phyloP scores from a whole-genome alignment of 1,139 yeast genomes.

The Pichia sp. region DNA sequence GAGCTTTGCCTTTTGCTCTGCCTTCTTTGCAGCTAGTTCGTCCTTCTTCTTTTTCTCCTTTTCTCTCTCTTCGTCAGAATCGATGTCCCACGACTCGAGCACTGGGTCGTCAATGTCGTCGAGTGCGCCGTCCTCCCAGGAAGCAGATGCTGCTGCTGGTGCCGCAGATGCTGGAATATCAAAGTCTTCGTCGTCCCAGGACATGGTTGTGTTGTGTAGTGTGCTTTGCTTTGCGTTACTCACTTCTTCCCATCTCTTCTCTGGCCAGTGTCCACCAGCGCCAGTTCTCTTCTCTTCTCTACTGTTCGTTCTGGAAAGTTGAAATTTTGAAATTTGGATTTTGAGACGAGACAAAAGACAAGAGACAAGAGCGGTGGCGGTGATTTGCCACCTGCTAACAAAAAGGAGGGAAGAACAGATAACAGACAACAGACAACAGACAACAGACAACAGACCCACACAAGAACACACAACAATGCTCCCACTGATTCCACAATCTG shows the following conservation, averaged over 20 bases:
- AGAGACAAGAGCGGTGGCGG: too few relatives aligned
- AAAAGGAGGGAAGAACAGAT: too few relatives aligned
- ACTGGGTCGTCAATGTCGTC: conserved; percentile 54
- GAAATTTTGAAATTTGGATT: too few relatives aligned
- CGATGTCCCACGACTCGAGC: conserved; percentile 84
- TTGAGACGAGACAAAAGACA: too few relatives aligned
- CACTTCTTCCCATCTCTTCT: background rate
- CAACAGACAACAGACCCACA: too few relatives aligned
- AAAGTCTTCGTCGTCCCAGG: conserved; percentile 78
- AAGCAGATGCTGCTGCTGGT: conserved; percentile 30
- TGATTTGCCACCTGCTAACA: too few relatives aligned
- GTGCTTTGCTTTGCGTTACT: background rate
- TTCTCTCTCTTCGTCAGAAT: conserved; percentile 53
- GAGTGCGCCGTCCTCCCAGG: conserved; percentile 67
- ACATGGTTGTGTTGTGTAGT: background rate
- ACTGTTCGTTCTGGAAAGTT: too few relatives aligned
- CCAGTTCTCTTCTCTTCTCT: too few relatives aligned
- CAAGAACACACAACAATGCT: too few relatives aligned
- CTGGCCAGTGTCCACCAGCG: too few relatives aligned
- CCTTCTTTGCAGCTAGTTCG: conserved; percentile 22
- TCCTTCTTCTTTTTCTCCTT: conserved; percentile 29
- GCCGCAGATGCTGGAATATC: conserved; percentile 49
- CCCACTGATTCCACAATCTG: background rate
- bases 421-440: too few relatives aligned
- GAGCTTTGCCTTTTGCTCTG: conserved; percentile 14